Conservation (phyloP, 805 yeast species). For the Starmerella ratchasimensis region DNA sequence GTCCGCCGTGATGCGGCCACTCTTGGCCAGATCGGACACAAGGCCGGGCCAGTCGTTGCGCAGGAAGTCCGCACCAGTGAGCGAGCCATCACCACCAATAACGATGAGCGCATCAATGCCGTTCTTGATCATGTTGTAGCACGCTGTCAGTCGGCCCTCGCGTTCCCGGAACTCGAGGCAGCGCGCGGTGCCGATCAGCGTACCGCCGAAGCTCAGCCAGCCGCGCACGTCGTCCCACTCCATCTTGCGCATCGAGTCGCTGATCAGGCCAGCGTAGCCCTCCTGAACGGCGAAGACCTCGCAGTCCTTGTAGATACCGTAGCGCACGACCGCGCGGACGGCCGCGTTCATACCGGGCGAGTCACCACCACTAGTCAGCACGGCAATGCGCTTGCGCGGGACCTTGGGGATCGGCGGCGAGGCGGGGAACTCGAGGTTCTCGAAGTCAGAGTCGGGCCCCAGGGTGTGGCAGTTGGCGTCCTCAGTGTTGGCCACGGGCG, state of each 20-base stretch:
- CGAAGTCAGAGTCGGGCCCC: constrained; percentile 6
- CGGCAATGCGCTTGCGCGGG: constrained; percentile 53
- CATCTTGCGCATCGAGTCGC: constrained; percentile 57
- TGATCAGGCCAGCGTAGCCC: constrained; percentile 87
- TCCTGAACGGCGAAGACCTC: constrained; percentile 85
- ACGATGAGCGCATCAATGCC: constrained; percentile 94
- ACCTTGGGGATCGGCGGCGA: constrained; percentile 11
- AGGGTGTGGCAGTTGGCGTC: constrained; percentile 4
- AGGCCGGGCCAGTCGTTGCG: constrained; percentile 90
- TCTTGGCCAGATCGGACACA: constrained; percentile 51
- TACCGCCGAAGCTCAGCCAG: constrained; percentile 85
- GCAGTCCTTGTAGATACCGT: constrained; percentile 78
- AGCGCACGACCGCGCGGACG: constrained; percentile 87
- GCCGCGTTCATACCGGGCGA: constrained; percentile 98
- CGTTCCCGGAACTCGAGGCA: constrained; percentile 76
- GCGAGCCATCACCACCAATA: constrained; percentile 97
- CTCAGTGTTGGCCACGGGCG: background rate
- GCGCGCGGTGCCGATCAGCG: constrained; percentile 92
- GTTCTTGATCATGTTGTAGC: constrained; percentile 65
- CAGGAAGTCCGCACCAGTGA: constrained; percentile 94
- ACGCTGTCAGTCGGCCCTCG: constrained; percentile 69
- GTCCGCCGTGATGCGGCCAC: constrained; percentile 42
- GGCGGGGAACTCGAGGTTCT: constrained; percentile 13
- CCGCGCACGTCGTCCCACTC: constrained; percentile 93
- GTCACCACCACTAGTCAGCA: constrained; percentile 98